These are phyloP conservation scores for Fusarium sublunatum DNA, from an alignment of 2,329 filamentous ascomycete genomes.

Conservation along the genomic window DNA sequence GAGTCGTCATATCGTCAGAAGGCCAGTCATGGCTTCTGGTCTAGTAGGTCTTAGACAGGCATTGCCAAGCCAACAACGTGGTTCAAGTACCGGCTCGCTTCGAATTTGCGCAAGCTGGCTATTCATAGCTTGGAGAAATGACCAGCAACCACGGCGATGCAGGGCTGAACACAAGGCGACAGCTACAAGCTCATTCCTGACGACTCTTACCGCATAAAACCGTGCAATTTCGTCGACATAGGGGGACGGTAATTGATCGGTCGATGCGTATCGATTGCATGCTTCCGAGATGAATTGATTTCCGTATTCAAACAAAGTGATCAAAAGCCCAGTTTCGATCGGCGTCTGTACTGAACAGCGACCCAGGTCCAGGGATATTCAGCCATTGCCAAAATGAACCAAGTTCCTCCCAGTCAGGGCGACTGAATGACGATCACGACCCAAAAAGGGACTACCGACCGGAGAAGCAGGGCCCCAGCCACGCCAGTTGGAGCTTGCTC, in stretches of 20 bases:
- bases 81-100: slow-evolving; percentile 2
- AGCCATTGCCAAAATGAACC: slow-evolving; percentile 40
- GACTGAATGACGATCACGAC: slow-evolving; percentile 43
- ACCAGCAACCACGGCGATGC: slow-evolving; percentile 7
- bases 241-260: slow-evolving; percentile 28
- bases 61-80: slow-evolving; percentile 8
- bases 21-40: slow-evolving; percentile 6
- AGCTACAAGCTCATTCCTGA: slow-evolving; percentile 17
- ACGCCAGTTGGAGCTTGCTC: slow-evolving; percentile 38
- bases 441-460: slow-evolving; percentile 45
- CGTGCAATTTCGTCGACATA: slow-evolving; percentile 36
- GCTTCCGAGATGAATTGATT: slow-evolving; percentile 43
- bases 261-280: slow-evolving; percentile 38
- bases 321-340: slow-evolving; percentile 49
- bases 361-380: slow-evolving; percentile 35
- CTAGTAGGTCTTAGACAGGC: slow-evolving; percentile 1
- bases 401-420: slow-evolving; percentile 42
- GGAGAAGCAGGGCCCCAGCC: slow-evolving; percentile 41
- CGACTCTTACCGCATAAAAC: slow-evolving; percentile 38
- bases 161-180: slow-evolving; percentile 30
- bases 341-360: slow-evolving; percentile 44
- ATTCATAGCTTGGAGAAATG: slow-evolving; percentile 4
- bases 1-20: slow-evolving; percentile 8
- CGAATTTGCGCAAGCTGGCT: not conserved
- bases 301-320: slow-evolving; percentile 38